Conservation (phyloP, 2,329 filamentous ascomycete genomes). For the Arthrobotrys sphaeroides region DNA sequence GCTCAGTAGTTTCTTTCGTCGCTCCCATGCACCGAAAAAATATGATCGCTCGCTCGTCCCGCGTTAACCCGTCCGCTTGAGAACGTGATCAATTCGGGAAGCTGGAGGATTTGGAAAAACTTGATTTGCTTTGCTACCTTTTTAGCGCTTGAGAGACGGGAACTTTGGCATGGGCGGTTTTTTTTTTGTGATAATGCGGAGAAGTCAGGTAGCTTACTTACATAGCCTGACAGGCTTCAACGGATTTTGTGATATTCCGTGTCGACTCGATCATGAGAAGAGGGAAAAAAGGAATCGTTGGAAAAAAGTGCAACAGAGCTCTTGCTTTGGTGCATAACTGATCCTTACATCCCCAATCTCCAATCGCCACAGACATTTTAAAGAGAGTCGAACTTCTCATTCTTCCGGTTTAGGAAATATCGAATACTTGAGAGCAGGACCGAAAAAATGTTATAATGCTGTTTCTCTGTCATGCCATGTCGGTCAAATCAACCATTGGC, state of each 20-base stretch:
- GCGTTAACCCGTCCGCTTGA: slow-evolving; percentile 14
- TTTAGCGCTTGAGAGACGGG: neutral
- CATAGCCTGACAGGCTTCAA: too few relatives aligned
- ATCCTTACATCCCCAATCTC: too few relatives aligned
- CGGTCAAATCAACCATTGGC: too few relatives aligned
- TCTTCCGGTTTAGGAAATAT: neutral
- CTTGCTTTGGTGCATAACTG: neutral
- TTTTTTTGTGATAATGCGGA: too few relatives aligned
- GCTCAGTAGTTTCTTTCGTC: too few relatives aligned
- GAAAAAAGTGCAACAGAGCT: neutral
- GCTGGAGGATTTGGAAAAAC: neutral
- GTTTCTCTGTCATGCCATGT: neutral
- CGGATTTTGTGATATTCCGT: neutral
- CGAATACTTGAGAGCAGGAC: neutral
- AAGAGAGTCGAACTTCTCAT: neutral
- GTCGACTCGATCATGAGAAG: neutral
- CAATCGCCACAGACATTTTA: too few relatives aligned
- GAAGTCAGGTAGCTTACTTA: too few relatives aligned
- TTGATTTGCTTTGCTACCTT: neutral
- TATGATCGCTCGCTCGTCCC: neutral
- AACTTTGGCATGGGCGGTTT: too few relatives aligned
- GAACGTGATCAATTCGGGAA: slow-evolving; percentile 13
- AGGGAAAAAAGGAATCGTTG: too few relatives aligned
- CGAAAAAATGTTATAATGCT: neutral
- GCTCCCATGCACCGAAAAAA: neutral